Evolutionary conservation across 2,329 filamentous ascomycete genomes (phyloP).

Genomic region (Penicillium freii): DNA sequence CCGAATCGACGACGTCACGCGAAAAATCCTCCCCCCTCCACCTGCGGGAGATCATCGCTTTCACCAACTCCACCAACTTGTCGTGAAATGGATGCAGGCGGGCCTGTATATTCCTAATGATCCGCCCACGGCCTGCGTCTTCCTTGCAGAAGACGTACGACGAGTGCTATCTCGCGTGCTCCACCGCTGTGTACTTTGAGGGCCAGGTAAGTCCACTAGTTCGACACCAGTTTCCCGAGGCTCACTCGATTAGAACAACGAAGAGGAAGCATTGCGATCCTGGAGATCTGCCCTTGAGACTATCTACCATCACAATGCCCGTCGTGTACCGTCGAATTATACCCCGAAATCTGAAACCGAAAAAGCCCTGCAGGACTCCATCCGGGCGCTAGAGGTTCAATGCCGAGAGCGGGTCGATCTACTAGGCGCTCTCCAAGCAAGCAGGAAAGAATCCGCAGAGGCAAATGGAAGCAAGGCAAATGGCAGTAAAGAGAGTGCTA

Average conservation of each 20-base stretch:
- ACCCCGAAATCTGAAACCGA: conserved; percentile 77
- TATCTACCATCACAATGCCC: conserved; percentile 82
- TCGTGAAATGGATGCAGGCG: conserved; percentile 25
- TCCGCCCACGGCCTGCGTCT: conserved; percentile 60
- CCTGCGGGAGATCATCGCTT: conserved; percentile 24
- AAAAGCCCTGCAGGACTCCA: conserved; percentile 73
- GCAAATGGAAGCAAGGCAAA: conserved; percentile 23
- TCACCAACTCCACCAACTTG: conserved; percentile 17
- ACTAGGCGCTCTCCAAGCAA: conserved; percentile 73
- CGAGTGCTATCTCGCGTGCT: conserved; percentile 91
- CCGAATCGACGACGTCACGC: conserved; percentile 35
- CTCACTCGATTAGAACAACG: conserved; percentile 67
- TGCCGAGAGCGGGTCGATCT: conserved; percentile 92
- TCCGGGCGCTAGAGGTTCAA: conserved; percentile 80
- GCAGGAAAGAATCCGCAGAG: conserved; percentile 50
- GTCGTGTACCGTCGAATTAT: conserved; percentile 67
- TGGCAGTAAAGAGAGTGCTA: conserved; percentile 23
- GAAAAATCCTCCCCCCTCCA: conserved; percentile 26
- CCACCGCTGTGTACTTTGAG: conserved; percentile 95
- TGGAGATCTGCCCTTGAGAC: conserved; percentile 87
- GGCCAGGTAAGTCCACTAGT: conserved; percentile 62
- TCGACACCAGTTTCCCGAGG: conserved; percentile 3
- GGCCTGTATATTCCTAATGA: conserved; percentile 41
- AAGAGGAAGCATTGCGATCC: conserved; percentile 82
- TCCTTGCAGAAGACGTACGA: conserved; percentile 96